Evolutionary conservation across 2,329 filamentous ascomycete species (phyloP), one percentile per base, ranked within the genome.

Genomic region (Ilyonectria sp.): DNA sequence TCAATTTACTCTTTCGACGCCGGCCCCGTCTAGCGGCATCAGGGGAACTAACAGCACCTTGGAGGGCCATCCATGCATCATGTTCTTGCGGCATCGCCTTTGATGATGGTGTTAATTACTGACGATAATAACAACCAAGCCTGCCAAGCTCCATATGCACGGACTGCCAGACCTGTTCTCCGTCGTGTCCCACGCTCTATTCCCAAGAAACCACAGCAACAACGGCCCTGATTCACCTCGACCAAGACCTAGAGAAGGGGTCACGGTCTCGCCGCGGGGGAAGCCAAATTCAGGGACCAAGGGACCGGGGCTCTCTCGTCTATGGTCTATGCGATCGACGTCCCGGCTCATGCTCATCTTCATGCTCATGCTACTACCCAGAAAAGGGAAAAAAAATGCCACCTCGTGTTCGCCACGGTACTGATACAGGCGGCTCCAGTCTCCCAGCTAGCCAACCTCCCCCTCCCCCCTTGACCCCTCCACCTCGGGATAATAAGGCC

Each of bases 1-100:
- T 60, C 69, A 72, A 66, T 71, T 71, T 72, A 61, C 63, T 60
- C 65, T 61, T 56, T 31, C 60, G 54, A n/a, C 56, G 29, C 56
- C 58, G n/a, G 44, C 58, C 59, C 55, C 13, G 40, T 60, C 66
- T 71, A 26, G 65, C 47, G 37, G 15, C n/a, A n/a, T 43, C 40
- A 43, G 40, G 40, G 40, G 15, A 17, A 26, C 23, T 26, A 17
- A n/a, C 40, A 43, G 40, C 40, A n/a, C 40, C 40, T 43, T 43
- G 40, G 49, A 54, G 21, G 33, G 57, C 44, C 40, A 43, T n/a
- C 29, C 53, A 29, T 43, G 47, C 47, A 52, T 21, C 19, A n/a
- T 33, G 49, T 17, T 21, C n/a, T 52, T n/a, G 49, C 49, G 49
- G 26, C 26, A n/a, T 52, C 26, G 26, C 26, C 1, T 26, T 8